phyloP scores from a whole-genome alignment of 78 protist species.

The Polysphondylium violaceum region DNA sequence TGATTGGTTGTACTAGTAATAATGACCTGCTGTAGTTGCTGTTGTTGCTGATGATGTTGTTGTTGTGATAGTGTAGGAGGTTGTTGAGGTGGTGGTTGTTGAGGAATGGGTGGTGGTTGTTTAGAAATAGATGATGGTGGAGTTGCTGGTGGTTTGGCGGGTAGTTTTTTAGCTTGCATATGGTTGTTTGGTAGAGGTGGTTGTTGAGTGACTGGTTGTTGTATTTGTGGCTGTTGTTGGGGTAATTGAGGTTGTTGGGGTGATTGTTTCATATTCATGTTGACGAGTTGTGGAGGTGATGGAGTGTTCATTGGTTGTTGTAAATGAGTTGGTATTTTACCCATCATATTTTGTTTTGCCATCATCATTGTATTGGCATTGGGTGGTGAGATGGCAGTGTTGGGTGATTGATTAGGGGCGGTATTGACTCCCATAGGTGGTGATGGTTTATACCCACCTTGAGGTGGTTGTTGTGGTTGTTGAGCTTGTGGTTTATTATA shows the following conservation, averaged over 20 bases:
- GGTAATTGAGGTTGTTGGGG: slow-evolving; percentile 4
- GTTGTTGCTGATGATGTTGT: slow-evolving; percentile 7
- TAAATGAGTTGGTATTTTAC: too few species aligned
- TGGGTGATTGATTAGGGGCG: too few species aligned
- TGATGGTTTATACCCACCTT: too few species aligned
- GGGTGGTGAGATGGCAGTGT: too few species aligned
- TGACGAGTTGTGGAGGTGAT: too few species aligned
- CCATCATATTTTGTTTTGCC: too few species aligned
- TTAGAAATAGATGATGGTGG: slow-evolving; percentile 6
- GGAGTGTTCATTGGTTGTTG: background rate
- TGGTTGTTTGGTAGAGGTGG: too few species aligned
- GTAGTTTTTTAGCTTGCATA: background rate
- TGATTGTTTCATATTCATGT: background rate
- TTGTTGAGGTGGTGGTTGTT: slow-evolving; percentile 11
- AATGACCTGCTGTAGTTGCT: too few species aligned
- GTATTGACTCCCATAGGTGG: too few species aligned
- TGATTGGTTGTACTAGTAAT: background rate
- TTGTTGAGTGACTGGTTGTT: background rate
- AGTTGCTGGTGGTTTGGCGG: background rate
- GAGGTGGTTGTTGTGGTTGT: too few species aligned
- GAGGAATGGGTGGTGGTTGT: slow-evolving; percentile 24
- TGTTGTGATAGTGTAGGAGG: background rate
- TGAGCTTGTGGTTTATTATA: too few species aligned
- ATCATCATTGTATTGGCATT: too few species aligned
- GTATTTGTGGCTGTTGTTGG: background rate